Conservation (phyloP, 1,139 yeast species). For the Saccharomycopsis crataegensis region DNA sequence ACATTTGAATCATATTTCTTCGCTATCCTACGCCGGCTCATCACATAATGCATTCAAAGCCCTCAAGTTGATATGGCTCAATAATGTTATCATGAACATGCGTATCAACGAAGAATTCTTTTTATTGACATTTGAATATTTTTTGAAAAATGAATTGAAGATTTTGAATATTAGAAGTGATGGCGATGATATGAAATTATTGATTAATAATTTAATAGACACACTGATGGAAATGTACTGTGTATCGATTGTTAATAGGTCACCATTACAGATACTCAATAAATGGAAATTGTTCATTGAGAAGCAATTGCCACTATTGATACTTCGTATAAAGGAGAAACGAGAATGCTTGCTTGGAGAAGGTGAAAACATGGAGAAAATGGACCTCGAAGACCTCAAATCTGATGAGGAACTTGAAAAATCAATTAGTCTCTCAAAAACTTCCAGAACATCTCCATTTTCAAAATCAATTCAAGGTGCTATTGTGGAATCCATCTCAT, state of each 20-base stretch:
- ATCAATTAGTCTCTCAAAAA: neutral
- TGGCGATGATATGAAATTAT: slow-evolving; percentile 2
- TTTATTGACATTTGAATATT: neutral
- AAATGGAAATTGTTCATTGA: slow-evolving; percentile 17
- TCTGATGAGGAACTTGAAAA: neutral
- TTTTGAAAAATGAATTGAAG: slow-evolving; percentile 10
- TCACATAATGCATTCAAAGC: slow-evolving; percentile 1
- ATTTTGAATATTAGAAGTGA: slow-evolving; percentile 3
- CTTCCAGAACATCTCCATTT: neutral
- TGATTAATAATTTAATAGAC: slow-evolving; percentile 5
- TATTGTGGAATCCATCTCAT: slow-evolving; percentile 8
- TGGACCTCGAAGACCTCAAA: neutral
- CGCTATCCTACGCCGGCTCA: neutral
- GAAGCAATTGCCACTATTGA: slow-evolving; percentile 15
- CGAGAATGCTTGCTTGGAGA: slow-evolving; percentile 7
- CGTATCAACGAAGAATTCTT: slow-evolving; percentile 5
- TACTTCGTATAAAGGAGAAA: slow-evolving; percentile 9
- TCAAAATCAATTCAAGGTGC: slow-evolving; percentile 8
- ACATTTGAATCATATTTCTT: neutral
- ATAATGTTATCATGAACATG: slow-evolving; percentile 4
- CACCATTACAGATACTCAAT: neutral
- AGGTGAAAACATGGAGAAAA: neutral
- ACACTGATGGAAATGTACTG: slow-evolving; percentile 11
- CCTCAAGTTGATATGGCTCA: slow-evolving; percentile 12
- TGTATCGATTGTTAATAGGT: slow-evolving; percentile 9